Percentiles rank a stretch among this genome's conserved stretches.
These are phyloP conservation scores for Cytospora piceae DNA, from an alignment of 2,329 filamentous ascomycete genomes.

Conservation along the genomic window DNA sequence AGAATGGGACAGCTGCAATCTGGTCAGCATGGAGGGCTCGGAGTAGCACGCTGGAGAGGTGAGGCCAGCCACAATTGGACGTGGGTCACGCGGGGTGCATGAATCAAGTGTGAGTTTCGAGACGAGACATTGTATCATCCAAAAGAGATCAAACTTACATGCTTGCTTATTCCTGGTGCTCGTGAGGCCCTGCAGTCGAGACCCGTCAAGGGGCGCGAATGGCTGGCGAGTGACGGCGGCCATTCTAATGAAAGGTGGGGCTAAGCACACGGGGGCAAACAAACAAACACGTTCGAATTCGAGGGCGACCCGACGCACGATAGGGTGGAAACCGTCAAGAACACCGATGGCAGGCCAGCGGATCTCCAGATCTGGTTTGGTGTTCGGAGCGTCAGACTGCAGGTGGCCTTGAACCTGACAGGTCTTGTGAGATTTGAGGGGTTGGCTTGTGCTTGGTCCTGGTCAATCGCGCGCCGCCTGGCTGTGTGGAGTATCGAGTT, in stretches of 20 bases:
- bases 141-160: constrained; percentile 51
- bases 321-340: constrained; percentile 9
- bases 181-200: constrained; percentile 71
- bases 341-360: constrained; percentile 20
- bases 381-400: constrained; percentile 26
- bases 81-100: background rate
- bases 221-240: constrained; percentile 67
- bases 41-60: background rate
- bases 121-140: background rate
- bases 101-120: background rate
- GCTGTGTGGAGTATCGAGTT: constrained; percentile 24
- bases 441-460: constrained; percentile 23
- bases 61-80: background rate
- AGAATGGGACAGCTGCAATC: constrained; percentile 45
- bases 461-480: constrained; percentile 10
- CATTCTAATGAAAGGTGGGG: constrained; percentile 45
- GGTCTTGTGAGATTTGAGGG: constrained; percentile 12
- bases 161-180: constrained; percentile 80
- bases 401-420: constrained; percentile 23
- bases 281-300: constrained; percentile 23
- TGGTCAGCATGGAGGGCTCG: constrained; percentile 36
- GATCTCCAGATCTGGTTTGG: constrained; percentile 20
- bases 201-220: constrained; percentile 72
- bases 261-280: constrained; percentile 15
- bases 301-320: constrained; percentile 14